Percentiles rank a stretch among this genome's conserved stretches.
Conservation (phyloP, 1,139 yeast species). For the Pichia sp. region DNA sequence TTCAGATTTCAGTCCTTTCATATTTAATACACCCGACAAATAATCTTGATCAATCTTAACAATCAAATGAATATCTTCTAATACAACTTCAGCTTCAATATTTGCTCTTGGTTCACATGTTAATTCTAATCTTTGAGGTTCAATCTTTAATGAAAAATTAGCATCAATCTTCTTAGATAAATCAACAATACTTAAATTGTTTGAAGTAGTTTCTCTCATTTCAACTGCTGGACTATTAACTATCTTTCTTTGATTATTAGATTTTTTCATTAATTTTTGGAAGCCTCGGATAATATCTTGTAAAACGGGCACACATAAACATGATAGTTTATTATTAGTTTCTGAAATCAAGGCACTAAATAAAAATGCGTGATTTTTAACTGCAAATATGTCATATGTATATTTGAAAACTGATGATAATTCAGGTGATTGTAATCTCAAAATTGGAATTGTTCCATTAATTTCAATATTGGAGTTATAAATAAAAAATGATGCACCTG, state of each 20-base stretch:
- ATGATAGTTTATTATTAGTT: slow-evolving; percentile 62
- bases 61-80: slow-evolving; percentile 56
- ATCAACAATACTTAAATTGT: slow-evolving; percentile 21
- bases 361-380: slow-evolving; percentile 40
- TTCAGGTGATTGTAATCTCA: slow-evolving; percentile 72
- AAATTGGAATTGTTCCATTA: slow-evolving; percentile 39
- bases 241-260: slow-evolving; percentile 2
- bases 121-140: slow-evolving; percentile 64
- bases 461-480: slow-evolving; percentile 41
- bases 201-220: too few relatives aligned
- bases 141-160: slow-evolving; percentile 57
- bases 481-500: slow-evolving; percentile 62
- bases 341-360: slow-evolving; percentile 59
- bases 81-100: slow-evolving; percentile 77
- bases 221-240: not conserved
- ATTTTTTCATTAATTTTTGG: slow-evolving; percentile 23
- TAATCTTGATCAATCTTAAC: slow-evolving; percentile 46
- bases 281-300: slow-evolving; percentile 48
- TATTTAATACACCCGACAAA: slow-evolving; percentile 39
- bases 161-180: slow-evolving; percentile 42
- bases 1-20: slow-evolving; percentile 56
- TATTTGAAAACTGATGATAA: slow-evolving; percentile 51
- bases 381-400: slow-evolving; percentile 21
- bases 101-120: slow-evolving; percentile 93
- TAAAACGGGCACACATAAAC: slow-evolving; percentile 76